Evolutionary conservation across 306 rosid genomes (phyloP), one percentile per base, ranked within the genome.

Genomic region (Prunus armeniaca): DNA sequence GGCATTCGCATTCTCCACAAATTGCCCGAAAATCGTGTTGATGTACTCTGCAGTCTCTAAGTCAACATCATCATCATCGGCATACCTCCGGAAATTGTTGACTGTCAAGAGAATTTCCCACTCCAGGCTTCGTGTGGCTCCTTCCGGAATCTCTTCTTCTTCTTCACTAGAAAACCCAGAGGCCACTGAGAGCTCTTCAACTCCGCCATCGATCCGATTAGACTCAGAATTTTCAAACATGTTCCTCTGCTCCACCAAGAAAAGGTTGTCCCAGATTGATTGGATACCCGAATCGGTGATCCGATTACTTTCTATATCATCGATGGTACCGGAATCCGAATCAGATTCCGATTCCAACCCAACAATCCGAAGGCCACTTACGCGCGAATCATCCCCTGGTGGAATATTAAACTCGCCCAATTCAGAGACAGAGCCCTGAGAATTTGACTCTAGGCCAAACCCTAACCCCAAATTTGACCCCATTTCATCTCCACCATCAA

Each of bases 31-130:
- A 22, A 87, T 81, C 66, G 85, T 60, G 46, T 91, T 96, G 6
- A 74, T 46, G 24, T 82, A 91, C 46, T 87, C 93, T 0, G 81
- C 83, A 0, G 90, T 73, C 30, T 87, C 83, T 46, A 85, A 73
- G 69, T 76, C 66, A 25, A 54, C 66, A 82, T 82, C 87, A 15
- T 58, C 61, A 60, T 75, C 81, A 6, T 78, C 61, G 71, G 51
- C 69, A 67, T 72, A 81, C 83, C 87, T 77, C 69, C 81, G 89
- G 38, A 84, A 81, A 82, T 88, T 87, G 79, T 93, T 87, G 70
- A 84, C 83, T 9, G 95, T 93, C 83, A 93, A 49, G 19, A 93
- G 87, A 46, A 93, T 87, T 75, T 93, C 93, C 97, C 97, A 93
- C 61, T 92, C 97, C 22, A 87, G 82, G 76, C 80, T 84, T 71